Percentiles rank a stretch among this genome's conserved stretches.
These are phyloP conservation scores for Arthrobotrys entomopaga DNA, from an alignment of 2,329 filamentous ascomycete genomes.

Conservation along the genomic window DNA sequence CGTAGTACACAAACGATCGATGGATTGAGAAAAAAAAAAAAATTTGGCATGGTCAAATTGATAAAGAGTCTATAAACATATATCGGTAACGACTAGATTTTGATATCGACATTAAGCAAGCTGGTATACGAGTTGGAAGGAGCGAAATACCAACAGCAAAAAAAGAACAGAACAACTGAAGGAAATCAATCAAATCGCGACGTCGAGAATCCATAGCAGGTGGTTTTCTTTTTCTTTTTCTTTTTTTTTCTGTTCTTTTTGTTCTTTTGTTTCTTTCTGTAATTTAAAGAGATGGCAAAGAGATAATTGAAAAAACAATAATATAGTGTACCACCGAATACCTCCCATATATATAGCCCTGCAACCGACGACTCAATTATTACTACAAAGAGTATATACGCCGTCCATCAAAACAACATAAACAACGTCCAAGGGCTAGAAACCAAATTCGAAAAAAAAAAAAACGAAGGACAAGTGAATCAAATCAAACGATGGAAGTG, in stretches of 20 bases:
- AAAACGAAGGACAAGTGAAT: constrained; percentile 23
- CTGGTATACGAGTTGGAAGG: constrained; percentile 25
- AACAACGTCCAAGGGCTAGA: constrained; percentile 44
- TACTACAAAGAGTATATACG: constrained; percentile 54
- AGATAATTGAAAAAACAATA: constrained; percentile 28
- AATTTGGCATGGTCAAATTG: constrained; percentile 2
- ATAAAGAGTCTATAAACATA: constrained; percentile 54
- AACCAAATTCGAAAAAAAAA: constrained; percentile 10
- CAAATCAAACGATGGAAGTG: constrained; percentile 18
- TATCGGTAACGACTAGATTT: constrained; percentile 33
- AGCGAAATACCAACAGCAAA: constrained; percentile 23
- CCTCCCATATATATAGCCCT: constrained; percentile 43
- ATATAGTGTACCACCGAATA: constrained; percentile 55
- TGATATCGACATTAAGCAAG: constrained; percentile 19
- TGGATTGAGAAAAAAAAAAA: background rate
- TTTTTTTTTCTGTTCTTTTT: constrained; percentile 38
- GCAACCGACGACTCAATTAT: constrained; percentile 50
- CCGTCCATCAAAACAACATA: constrained; percentile 49
- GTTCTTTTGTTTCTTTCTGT: constrained; percentile 20
- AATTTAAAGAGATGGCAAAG: constrained; percentile 20
- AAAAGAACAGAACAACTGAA: background rate
- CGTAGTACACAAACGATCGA: too few relatives aligned
- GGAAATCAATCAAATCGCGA: constrained; percentile 16
- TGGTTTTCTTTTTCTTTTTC: background rate
- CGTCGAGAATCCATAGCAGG: constrained; percentile 22